These are phyloP conservation scores for Coemansia sp. DNA, from an alignment of 192 early-diverging fungal species.

Conservation along the genomic window DNA sequence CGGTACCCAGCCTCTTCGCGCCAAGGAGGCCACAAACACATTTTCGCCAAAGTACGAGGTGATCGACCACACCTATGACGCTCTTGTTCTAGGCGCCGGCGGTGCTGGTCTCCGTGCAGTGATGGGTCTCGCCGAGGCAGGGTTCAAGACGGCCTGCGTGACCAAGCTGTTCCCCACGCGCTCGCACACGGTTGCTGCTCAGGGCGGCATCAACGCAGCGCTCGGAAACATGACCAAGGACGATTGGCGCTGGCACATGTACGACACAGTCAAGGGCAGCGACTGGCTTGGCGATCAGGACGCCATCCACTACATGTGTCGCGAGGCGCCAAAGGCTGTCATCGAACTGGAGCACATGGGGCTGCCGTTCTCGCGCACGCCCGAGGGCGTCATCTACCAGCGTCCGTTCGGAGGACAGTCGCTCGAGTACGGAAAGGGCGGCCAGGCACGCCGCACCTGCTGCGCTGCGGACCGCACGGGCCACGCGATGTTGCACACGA, in stretches of 20 bases:
- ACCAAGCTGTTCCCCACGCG: slow-evolving; percentile 98
- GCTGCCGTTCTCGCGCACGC: slow-evolving; percentile 96
- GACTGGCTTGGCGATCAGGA: slow-evolving; percentile 99
- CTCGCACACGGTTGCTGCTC: slow-evolving; percentile 98
- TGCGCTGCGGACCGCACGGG: slow-evolving; percentile 98
- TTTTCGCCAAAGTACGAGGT: slow-evolving; percentile 78
- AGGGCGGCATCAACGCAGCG: slow-evolving; percentile 99
- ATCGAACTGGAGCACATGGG: slow-evolving; percentile 98
- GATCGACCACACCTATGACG: slow-evolving; percentile 98
- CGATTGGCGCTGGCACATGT: slow-evolving; percentile 99
- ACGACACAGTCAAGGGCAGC: slow-evolving; percentile 97
- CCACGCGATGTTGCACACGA: slow-evolving; percentile 95
- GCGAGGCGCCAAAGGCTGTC: slow-evolving; percentile 93
- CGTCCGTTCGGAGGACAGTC: slow-evolving; percentile 98
- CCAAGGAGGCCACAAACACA: slow-evolving; percentile 62
- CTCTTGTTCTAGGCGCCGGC: slow-evolving; percentile 97
- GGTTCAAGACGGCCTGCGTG: slow-evolving; percentile 97
- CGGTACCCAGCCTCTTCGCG: slow-evolving; percentile 72
- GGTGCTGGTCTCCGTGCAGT: slow-evolving; percentile 98
- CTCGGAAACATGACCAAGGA: slow-evolving; percentile 99
- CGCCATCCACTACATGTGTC: slow-evolving; percentile 99
- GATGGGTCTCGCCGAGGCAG: slow-evolving; percentile 90
- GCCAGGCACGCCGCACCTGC: slow-evolving; percentile 96
- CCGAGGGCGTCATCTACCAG: slow-evolving; percentile 98
- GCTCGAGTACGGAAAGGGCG: slow-evolving; percentile 95